Conservation (phyloP, 345 rosid genomes). For the Gossypium australe region DNA sequence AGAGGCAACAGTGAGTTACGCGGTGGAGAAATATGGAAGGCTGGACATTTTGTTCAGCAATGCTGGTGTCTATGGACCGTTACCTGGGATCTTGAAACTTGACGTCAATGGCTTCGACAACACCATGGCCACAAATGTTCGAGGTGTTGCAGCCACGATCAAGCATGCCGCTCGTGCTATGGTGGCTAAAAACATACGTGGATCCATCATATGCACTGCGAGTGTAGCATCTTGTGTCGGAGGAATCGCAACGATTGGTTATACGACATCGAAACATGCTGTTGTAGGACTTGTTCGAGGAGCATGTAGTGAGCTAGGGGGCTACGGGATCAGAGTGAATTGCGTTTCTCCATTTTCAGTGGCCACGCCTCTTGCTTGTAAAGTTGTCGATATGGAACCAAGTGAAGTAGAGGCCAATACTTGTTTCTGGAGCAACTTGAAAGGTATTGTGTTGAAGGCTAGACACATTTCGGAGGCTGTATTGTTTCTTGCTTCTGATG, state of each 20-base stretch:
- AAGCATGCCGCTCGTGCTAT: slow-evolving; percentile 79
- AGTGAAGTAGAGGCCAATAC: slow-evolving; percentile 40
- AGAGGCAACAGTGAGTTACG: slow-evolving; percentile 48
- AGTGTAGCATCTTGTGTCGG: slow-evolving; percentile 53
- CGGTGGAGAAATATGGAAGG: slow-evolving; percentile 45
- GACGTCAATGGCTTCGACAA: slow-evolving; percentile 49
- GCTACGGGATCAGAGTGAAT: slow-evolving; percentile 77
- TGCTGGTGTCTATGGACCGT: slow-evolving; percentile 69
- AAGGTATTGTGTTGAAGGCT: slow-evolving; percentile 61
- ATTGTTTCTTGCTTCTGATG: slow-evolving; percentile 80
- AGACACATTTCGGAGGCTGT: slow-evolving; percentile 77
- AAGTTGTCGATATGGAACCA: slow-evolving; percentile 40
- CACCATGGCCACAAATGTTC: slow-evolving; percentile 58
- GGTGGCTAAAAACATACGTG: slow-evolving; percentile 55
- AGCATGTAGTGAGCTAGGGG: slow-evolving; percentile 71
- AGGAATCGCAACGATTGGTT: slow-evolving; percentile 70
- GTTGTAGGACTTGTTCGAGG: slow-evolving; percentile 62
- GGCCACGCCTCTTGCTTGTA: slow-evolving; percentile 71
- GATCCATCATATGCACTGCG: slow-evolving; percentile 73
- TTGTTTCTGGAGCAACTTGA: slow-evolving; percentile 41
- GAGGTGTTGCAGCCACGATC: slow-evolving; percentile 68
- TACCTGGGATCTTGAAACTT: slow-evolving; percentile 52
- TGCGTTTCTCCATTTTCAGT: slow-evolving; percentile 77
- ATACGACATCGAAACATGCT: slow-evolving; percentile 75
- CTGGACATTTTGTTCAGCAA: slow-evolving; percentile 77